Base-by-base conservation (phyloP, 2,329 filamentous ascomycete species). In the Aspergillus pseudoterreus region DNA sequence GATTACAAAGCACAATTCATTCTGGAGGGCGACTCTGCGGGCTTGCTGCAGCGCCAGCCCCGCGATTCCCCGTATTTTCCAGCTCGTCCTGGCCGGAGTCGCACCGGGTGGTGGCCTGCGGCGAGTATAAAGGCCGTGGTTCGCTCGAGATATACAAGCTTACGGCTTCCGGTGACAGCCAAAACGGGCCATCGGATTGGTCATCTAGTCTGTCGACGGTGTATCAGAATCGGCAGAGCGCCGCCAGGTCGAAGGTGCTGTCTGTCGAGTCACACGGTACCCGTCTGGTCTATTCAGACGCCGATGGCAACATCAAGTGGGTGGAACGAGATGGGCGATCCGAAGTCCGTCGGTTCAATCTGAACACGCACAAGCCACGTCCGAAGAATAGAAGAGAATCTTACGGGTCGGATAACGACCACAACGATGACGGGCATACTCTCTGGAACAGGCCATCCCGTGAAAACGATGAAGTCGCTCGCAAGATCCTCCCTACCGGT, bases 71-170 rank as follows among this genome's bases (percentile, higher is more conserved):
- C n/a, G 58, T 69, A 4, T 61, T 63, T 36, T 62, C 63, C 3
- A 59, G 62, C 36, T 60, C 63, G 1, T 10, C 69, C 77, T 49
- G 78, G 81, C 50, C 78, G 78, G 56, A 75, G 83, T 11, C 74
- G 69, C 56, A 85, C 43, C 91, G 87, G 0, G 71, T 96, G 22
- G 81, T 96, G 47, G 89, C 90, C 2, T 89, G 88, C 36, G 92
- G 92, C 4, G 89, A 92, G 65, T 96, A 96, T 74, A 95, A 94
- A 61, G 90, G 87, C 30, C 92, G 94, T 68, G 92, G 92, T 0
- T 92, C 88, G 0, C 76, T 97, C 2, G 92, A 97, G 65, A 74
- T 96, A n/a, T 96, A 95, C 68, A 55, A 65, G 54, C 57, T 74
- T 60, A 67, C 56, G 48, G 62, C 56, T 56, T 61, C 56, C 51